phyloP scores from a whole-genome alignment of 768 basidiomycete genomes.

The Russula emetica region DNA sequence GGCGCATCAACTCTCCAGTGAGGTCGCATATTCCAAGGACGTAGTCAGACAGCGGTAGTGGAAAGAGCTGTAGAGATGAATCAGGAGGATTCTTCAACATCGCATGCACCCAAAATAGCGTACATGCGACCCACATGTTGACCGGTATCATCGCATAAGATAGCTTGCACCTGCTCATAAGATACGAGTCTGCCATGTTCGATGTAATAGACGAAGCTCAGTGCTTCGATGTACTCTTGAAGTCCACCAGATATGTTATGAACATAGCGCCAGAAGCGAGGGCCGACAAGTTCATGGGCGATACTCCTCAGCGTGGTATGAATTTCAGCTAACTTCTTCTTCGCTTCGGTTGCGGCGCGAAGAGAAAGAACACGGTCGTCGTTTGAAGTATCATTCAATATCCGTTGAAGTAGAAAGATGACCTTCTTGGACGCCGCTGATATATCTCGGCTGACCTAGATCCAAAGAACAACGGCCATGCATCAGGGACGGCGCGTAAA shows the following conservation, averaged over 20 bases:
- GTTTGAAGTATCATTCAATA: constrained; percentile 43
- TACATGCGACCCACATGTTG: constrained; percentile 7
- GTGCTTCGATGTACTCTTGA: constrained; percentile 94
- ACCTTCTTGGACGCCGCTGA: constrained; percentile 89
- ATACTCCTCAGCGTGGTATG: constrained; percentile 59
- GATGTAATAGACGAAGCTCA: constrained; percentile 85
- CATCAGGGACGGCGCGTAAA: background rate
- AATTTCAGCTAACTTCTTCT: constrained; percentile 63
- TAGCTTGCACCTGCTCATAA: constrained; percentile 59
- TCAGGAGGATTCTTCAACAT: constrained; percentile 7
- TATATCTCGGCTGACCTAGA: constrained; percentile 76
- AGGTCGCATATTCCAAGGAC: constrained; percentile 90
- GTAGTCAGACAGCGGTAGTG: constrained; percentile 77
- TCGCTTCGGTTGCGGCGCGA: constrained; percentile 48
- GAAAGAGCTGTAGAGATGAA: constrained; percentile 56
- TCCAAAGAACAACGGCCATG: constrained; percentile 12
- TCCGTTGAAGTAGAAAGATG: constrained; percentile 88
- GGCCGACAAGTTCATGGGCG: constrained; percentile 56
- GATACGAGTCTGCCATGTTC: constrained; percentile 64
- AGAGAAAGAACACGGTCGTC: constrained; percentile 37
- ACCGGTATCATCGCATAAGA: constrained; percentile 58
- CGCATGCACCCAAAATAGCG: background rate
- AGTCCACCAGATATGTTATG: constrained; percentile 72
- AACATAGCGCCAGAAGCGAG: constrained; percentile 75
- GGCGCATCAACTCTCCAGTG: constrained; percentile 95